Evolutionary conservation across 345 rosid species (phyloP), one percentile per base, ranked within the genome.

Genomic region (Eutrema japonicum): DNA sequence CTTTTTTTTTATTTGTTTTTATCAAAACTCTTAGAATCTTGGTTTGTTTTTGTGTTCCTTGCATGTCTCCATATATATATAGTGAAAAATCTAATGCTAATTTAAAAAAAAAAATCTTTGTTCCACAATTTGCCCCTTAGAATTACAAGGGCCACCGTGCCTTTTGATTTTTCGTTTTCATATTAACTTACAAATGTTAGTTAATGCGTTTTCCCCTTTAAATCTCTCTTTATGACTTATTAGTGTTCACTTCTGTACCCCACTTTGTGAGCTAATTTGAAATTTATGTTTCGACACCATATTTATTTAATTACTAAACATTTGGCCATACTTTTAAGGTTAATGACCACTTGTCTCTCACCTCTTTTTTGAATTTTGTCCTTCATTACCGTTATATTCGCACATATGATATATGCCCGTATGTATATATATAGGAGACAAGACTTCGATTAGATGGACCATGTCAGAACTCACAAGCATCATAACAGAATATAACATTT

Each of bases 241-340:
- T 42, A 63, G 69, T 75, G 75, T 69, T 76, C 68, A 67, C 73
- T 67, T 68, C 53, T 75, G 74, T 62, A 63, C 54, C 74, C 79
- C 79, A 76, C 70, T 69, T 75, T 61, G 58, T 69, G 46, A 45
- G 60, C 50, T 63, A 46, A 38, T 54, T 63, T 63, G 2, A 8
- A 62, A 54, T 54, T 64, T 70, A 55, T 45, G 46, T 38, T 63
- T 68, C 7, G 43, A 37, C 58, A 57, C 66, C 64, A 52, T 27
- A 33, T 53, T 53, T 68, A 43, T 51, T 52, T 61, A 42, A 42
- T 61, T 61, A 47, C 71, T 54, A 35, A 52, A 62, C 58, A 52
- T 75, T 45, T 68, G 70, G 70, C 43, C 69, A 8, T 61, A 46
- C 48, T 67, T 51, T 50, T 40, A 74, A 51, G 47, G 46, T 26